A percentile compares a stretch with the other conserved stretches of the same genome.
phyloP scores from a whole-genome alignment of 441 rosid species.

The Viola pubescens region DNA sequence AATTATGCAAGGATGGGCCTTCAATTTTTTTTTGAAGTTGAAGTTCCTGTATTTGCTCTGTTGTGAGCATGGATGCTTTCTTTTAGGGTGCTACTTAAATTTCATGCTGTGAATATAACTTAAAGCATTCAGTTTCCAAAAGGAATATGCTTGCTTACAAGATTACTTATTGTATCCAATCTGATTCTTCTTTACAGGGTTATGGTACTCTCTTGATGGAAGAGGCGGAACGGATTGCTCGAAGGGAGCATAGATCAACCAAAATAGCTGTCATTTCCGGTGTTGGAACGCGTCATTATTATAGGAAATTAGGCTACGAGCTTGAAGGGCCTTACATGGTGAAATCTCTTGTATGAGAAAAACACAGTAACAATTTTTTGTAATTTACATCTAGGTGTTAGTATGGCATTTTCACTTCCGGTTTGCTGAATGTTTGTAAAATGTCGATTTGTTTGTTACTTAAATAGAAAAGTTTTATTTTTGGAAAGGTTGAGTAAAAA shows the following conservation, averaged over 20 bases:
- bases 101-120: neutral
- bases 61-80: neutral
- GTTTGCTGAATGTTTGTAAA: neutral
- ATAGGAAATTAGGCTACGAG: constrained; percentile 88
- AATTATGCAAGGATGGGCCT: neutral
- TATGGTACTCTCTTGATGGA: constrained; percentile 98
- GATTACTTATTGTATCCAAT: neutral
- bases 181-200: constrained; percentile 39
- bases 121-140: neutral
- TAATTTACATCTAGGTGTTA: constrained; percentile 10
- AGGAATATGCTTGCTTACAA: constrained; percentile 1
- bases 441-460: constrained; percentile 4
- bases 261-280: constrained; percentile 93
- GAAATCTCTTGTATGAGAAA: constrained; percentile 52
- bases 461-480: neutral
- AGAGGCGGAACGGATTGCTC: constrained; percentile 84
- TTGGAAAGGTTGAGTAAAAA: neutral
- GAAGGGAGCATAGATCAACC: constrained; percentile 68
- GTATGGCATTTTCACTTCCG: constrained; percentile 1
- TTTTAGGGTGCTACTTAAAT: neutral
- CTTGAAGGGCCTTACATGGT: constrained; percentile 99
- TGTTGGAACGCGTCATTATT: constrained; percentile 95
- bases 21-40: too few relatives aligned
- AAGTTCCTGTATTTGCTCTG: too few relatives aligned
- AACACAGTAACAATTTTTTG: constrained; percentile 25